Base-by-base conservation (phyloP, 306 rosid genomes). In the Dicorynia guianensis region DNA sequence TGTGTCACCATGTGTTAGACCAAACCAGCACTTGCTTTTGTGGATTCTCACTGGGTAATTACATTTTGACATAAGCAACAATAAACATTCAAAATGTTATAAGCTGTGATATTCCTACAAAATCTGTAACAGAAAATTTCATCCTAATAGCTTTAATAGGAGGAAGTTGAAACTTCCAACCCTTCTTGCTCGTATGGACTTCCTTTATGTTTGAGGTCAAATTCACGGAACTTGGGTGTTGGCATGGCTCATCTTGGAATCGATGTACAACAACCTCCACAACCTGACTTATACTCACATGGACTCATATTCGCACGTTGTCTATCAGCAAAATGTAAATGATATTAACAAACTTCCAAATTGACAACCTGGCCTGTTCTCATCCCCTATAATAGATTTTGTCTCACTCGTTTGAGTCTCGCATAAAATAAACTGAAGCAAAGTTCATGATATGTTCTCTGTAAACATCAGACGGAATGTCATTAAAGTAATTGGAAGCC, bases 281-380 rank as follows among this genome's bases (percentile, higher is more conserved):
- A 63, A 4, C 11, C 18, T 63, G 55, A 55, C 38, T 13, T 42
- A 55, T 65, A 8, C 44, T 59, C 65, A 46, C 14, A 11, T 72
- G 18, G 38, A 63, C 17, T 49, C 2, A 49, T 20, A 33, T 48
- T 15, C 33, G 14, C 46, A 49, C 30, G 30, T 50, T 61, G 30
- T 62, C 25, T 50, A 3, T 6, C 10, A 10, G 10, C 34, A 68
- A 44, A 17, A 35, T 36, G 34, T 11, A 64, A 30, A 33, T 53
- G 9, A 36, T 3, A 35, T 12, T 35, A 35, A 53, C 25, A 44
- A 13, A 25, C 54, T 71, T 54, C 50, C 61, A 8, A 4, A 52
- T 55, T 42, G 44, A 63, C 72, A 78, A 52, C 61, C 35, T 71
- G 52, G 19, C 25, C 0, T 60, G 43, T 63, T 63, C 36, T 18